Base-by-base conservation (phyloP, 1,284 basidiomycete genomes). In the Tremellales sp. region DNA sequence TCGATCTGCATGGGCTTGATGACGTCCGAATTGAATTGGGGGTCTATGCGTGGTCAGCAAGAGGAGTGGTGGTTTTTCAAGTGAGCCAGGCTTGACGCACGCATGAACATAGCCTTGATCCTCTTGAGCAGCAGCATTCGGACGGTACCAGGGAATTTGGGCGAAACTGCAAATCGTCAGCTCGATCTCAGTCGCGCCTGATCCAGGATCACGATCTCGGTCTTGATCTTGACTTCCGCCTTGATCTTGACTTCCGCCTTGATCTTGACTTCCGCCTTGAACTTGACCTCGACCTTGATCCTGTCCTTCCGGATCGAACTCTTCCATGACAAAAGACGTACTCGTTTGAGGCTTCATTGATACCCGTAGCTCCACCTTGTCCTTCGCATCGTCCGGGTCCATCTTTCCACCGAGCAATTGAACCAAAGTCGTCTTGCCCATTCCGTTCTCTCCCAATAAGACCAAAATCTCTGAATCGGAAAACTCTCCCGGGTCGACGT, bases 381-480 rank as follows among this genome's bases (percentile, higher is more conserved):
- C 85, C 26, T 83, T 81, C 72, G 85, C 84, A 54, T 82, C 75
- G 76, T 97, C 93, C 7, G 93, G 91, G 21, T 80, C 82, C 57
- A 91, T 84, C 67, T 78, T 79, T 43, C 92, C 93, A 7, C 90
- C 90, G 48, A 97, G 80, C 47, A 97, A 77, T 57, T 91, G 86
- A 52, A 97, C 89, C 69, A 97, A 89, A 0, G 92, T 97, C 43
- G 93, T 96, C 80, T 97, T 97, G 41, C 92, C 92, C 10, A 90
- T 97, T 48, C 92, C 92, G 74, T 97, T 97, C 80, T 97, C 92
- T 54, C 92, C 92, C 29, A 97, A 78, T 84, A 97, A 88, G 69
- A 97, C 92, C 60, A 97, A 89, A 70, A 97, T 97, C 72, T 97
- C 92, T 1, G 90, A 94, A 70, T 97, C 91, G 15, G 91, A 90